phyloP scores from a whole-genome alignment of 202 grass and related monocot species.

The Miscanthus sacchariflorus region DNA sequence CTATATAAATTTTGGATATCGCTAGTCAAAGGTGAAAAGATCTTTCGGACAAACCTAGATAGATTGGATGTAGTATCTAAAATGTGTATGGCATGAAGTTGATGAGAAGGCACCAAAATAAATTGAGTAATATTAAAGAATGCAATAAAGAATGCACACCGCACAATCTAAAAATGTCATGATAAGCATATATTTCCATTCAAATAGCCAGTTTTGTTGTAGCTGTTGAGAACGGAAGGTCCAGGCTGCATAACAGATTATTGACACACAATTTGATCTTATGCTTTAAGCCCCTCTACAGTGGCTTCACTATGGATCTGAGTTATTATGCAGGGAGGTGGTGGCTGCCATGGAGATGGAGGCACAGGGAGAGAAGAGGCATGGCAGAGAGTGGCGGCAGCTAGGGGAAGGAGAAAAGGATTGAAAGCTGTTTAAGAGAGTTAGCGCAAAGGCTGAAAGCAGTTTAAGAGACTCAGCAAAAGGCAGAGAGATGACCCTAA shows the following conservation, averaged over 20 bases:
- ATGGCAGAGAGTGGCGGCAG: not conserved
- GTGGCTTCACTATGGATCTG: not conserved
- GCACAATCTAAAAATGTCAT: not conserved
- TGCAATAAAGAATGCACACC: not conserved
- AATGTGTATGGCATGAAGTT: constrained; percentile 12
- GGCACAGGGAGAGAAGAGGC: too few species aligned
- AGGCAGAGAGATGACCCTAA: not conserved
- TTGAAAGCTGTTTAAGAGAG: not conserved
- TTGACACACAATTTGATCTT: not conserved
- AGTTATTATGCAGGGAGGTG: not conserved
- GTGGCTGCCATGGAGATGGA: not conserved
- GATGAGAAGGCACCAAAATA: constrained; percentile 23
- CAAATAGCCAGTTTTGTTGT: not conserved
- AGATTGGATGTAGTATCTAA: not conserved
- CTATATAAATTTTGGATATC: not conserved
- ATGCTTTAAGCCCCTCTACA: constrained; percentile 17
- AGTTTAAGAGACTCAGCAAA: not conserved
- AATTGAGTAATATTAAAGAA: constrained; percentile 8
- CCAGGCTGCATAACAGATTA: constrained; percentile 27
- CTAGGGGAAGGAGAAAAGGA: not conserved
- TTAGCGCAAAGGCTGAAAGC: not conserved
- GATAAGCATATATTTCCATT: constrained; percentile 25
- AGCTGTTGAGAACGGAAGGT: constrained; percentile 19
- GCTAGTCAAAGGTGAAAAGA: not conserved
- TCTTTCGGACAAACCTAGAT: not conserved